Conservation (phyloP, 2,329 filamentous ascomycete species). For the Bimuria novae-zelandiae region DNA sequence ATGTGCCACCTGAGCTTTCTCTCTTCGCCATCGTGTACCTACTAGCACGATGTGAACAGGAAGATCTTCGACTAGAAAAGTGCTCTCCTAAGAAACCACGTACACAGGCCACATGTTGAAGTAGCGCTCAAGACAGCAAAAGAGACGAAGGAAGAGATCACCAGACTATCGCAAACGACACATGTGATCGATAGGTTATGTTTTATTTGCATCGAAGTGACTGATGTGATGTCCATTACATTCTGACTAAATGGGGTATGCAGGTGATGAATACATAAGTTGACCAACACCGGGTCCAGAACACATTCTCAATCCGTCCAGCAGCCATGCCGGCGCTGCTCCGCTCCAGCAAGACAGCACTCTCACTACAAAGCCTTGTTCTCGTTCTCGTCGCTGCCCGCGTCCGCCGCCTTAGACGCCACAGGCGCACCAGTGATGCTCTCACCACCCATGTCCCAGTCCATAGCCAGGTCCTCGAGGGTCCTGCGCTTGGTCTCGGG, state of each 20-base stretch:
- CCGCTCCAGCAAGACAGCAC: not conserved
- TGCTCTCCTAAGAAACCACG: too few species aligned
- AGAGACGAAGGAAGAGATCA: too few species aligned
- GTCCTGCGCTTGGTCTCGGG: constrained; percentile 79
- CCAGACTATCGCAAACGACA: too few species aligned
- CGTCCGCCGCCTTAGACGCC: constrained; percentile 23
- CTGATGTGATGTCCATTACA: constrained; percentile 2
- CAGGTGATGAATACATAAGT: not conserved
- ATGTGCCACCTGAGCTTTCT: too few species aligned
- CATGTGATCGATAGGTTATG: too few species aligned
- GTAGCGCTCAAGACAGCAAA: too few species aligned
- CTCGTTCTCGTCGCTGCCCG: constrained; percentile 25
- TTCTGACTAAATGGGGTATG: constrained; percentile 3
- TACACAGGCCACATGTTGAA: too few species aligned
- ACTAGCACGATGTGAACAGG: too few species aligned
- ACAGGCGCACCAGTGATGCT: constrained; percentile 33
- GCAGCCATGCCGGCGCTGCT: not conserved
- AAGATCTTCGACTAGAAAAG: too few species aligned
- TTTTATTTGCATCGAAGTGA: not conserved
- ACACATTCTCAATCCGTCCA: not conserved
- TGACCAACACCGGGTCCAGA: not conserved
- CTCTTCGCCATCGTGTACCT: too few species aligned
- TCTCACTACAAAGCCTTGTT: not conserved
- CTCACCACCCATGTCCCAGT: constrained; percentile 43
- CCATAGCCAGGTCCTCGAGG: constrained; percentile 67